Percentiles rank a stretch among this genome's conserved stretches.
These are phyloP conservation scores for Zychaea mexicana DNA, from an alignment of 371 early-diverging fungal species.

Conservation along the genomic window DNA sequence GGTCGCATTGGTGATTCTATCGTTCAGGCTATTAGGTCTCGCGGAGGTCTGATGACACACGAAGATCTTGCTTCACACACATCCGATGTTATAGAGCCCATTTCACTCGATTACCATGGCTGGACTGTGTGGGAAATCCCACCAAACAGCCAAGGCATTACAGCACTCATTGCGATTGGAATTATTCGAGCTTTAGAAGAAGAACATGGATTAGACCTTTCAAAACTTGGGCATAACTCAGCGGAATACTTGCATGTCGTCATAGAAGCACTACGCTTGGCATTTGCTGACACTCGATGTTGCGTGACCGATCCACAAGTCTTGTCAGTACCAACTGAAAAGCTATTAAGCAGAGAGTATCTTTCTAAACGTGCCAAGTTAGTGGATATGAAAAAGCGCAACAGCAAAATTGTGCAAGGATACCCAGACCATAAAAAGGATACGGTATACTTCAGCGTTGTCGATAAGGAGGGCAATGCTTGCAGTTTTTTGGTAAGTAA, in stretches of 20 bases:
- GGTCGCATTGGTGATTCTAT: slow-evolving; percentile 81
- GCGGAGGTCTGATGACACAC: slow-evolving; percentile 72
- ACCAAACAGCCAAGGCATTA: slow-evolving; percentile 81
- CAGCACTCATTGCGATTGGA: slow-evolving; percentile 73
- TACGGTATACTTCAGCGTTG: slow-evolving; percentile 79
- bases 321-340: slow-evolving; percentile 45
- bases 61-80: slow-evolving; percentile 72
- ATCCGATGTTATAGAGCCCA: slow-evolving; percentile 62
- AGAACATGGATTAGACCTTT: slow-evolving; percentile 37
- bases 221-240: slow-evolving; percentile 54
- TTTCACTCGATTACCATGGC: slow-evolving; percentile 67
- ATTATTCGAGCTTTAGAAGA: slow-evolving; percentile 65
- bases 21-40: slow-evolving; percentile 54
- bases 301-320: slow-evolving; percentile 73
- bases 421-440: slow-evolving; percentile 65
- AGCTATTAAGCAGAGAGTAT: slow-evolving; percentile 62
- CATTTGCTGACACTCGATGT: slow-evolving; percentile 75
- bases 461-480: slow-evolving; percentile 82
- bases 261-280: slow-evolving; percentile 71
- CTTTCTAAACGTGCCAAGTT: slow-evolving; percentile 58
- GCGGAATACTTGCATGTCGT: slow-evolving; percentile 68
- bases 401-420: slow-evolving; percentile 52
- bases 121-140: slow-evolving; percentile 74
- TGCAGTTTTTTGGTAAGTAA: slow-evolving; percentile 77
- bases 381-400: slow-evolving; percentile 53